phyloP scores from a whole-genome alignment of 129 eudicot genomes.

The Flaveria bidentis region DNA sequence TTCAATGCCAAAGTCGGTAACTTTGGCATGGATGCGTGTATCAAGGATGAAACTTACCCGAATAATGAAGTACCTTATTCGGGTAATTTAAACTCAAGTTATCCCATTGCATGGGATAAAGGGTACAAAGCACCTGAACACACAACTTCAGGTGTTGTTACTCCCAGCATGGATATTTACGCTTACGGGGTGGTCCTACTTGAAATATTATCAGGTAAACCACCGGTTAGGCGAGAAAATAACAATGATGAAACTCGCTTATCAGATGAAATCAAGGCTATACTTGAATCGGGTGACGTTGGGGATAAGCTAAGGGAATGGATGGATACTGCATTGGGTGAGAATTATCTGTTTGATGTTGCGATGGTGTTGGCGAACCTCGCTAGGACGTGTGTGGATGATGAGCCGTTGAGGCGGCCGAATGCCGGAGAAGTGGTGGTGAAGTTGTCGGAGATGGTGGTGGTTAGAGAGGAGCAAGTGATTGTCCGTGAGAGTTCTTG shows the following conservation, averaged over 20 bases:
- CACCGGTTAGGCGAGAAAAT: constrained; percentile 31
- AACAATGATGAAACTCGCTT: constrained; percentile 33
- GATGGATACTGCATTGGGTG: constrained; percentile 74
- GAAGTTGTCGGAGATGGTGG: constrained; percentile 62
- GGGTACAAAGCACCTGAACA: constrained; percentile 65
- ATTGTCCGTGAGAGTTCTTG: constrained; percentile 63
- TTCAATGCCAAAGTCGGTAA: constrained; percentile 83
- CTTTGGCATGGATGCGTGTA: constrained; percentile 65
- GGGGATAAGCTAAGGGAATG: constrained; percentile 63
- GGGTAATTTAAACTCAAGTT: constrained; percentile 27
- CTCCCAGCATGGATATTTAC: constrained; percentile 30
- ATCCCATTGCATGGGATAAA: constrained; percentile 44
- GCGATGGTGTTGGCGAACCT: constrained; percentile 67
- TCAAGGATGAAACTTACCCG: constrained; percentile 20
- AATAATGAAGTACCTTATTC: constrained; percentile 31
- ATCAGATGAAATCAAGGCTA: constrained; percentile 47
- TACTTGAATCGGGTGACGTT: constrained; percentile 47
- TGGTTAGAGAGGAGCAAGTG: constrained; percentile 46
- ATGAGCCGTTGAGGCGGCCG: constrained; percentile 57
- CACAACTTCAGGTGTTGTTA: not conserved
- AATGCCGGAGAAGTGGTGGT: constrained; percentile 78
- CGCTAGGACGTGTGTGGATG: constrained; percentile 77
- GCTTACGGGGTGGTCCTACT: constrained; percentile 45
- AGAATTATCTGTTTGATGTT: constrained; percentile 60
- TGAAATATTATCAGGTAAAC: constrained; percentile 40